Base-by-base conservation (phyloP, 2,329 filamentous ascomycete genomes). In the Beauveria brongniartii region DNA sequence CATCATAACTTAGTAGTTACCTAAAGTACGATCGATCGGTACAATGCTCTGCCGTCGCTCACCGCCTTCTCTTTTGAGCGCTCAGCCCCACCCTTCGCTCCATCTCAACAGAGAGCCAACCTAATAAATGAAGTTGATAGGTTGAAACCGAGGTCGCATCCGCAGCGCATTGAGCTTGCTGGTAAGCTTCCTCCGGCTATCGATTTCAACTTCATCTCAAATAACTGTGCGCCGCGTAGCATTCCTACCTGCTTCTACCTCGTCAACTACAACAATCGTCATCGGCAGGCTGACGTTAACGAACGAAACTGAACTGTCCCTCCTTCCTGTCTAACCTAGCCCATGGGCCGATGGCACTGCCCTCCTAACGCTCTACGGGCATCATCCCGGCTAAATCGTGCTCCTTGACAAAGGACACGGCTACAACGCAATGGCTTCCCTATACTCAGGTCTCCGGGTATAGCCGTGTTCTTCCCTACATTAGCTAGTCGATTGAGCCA, bases 361-460 rank as follows among this genome's bases (percentile, higher is more conserved):
- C 20, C 2, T 57, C 16, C 12, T 18, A 20, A 57, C 43, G 6
- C 30, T 47, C 28, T 5, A 57, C 28, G 43, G 55, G 55, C 16
- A 46, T 16, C 7, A 26, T 37, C 55, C 28, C 55, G 28, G 43
- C 55, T 37, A 12, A 34, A 20, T 40, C 2, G 18, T 12, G 5
- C 18, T 26, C 37, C 22, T 40, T 5, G 16, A 48, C 28, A 40
- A n/a, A n/a, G 20, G 50, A 34, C 30, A 30, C 30, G 30, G 8
- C 26, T 26, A 26, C 26, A 40, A 16, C 55, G 40, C 43, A 58
- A 58, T 58, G 55, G 22, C 55, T 30, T 58, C 46, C 4, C 8
- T 43, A 6, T 58, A 51, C n/a, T 58, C 55, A 20, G 46, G 55
- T 48, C 46, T 58, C 28, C 46, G 55, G 55, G 55, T 58, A 51